A percentile compares a stretch with the other conserved stretches of the same genome.
Conservation (phyloP, 2,329 filamentous ascomycete species). For the Pseudogymnoascus pannorum region DNA sequence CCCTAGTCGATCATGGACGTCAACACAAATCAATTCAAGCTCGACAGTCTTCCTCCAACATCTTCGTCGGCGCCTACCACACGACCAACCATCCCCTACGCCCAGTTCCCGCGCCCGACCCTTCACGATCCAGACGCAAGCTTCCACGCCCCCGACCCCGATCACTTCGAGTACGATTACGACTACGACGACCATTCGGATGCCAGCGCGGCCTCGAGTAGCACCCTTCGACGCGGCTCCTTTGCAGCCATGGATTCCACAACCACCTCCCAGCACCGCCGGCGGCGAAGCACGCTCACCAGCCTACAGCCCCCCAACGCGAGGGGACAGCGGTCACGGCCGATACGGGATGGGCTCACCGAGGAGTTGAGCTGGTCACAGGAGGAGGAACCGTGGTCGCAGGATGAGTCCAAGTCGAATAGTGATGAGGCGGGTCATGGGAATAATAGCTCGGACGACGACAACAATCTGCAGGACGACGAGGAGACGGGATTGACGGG, state of each 20-base stretch:
- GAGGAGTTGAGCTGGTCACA: constrained; percentile 5
- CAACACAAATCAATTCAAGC: constrained; percentile 8
- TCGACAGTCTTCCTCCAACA: neutral
- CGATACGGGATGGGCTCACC: neutral
- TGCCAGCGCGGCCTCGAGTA: neutral
- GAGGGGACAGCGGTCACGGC: neutral
- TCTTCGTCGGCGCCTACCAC: neutral
- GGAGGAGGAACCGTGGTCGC: constrained; percentile 14
- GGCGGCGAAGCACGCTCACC: neutral
- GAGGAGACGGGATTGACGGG: constrained; percentile 82
- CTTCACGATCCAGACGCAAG: neutral
- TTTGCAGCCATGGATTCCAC: neutral
- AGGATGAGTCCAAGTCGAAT: constrained; percentile 23
- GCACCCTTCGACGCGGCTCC: neutral
- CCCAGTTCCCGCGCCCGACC: constrained; percentile 4
- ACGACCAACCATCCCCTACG: constrained; percentile 6
- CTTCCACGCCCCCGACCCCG: neutral
- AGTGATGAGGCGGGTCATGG: constrained; percentile 51
- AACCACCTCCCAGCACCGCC: neutral
- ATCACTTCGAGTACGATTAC: neutral
- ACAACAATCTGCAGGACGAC: constrained; percentile 59
- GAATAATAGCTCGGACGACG: constrained; percentile 59
- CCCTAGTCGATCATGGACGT: constrained; percentile 5
- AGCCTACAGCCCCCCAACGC: neutral
- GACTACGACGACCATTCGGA: neutral